Evolutionary conservation across 768 basidiomycete species (phyloP).

Genomic region (Tylopilus sp.): DNA sequence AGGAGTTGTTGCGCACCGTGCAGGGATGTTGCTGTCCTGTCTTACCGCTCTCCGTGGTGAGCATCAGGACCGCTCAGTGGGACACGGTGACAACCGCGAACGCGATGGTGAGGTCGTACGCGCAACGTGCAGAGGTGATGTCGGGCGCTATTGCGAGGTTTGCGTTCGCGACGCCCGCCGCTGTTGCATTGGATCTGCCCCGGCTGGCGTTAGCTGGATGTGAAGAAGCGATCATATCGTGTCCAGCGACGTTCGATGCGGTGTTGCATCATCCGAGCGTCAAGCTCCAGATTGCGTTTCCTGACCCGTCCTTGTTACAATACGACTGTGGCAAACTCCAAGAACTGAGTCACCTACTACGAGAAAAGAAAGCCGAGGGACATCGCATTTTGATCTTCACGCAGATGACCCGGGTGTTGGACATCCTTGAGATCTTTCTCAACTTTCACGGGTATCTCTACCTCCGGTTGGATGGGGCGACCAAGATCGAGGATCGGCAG

Average conservation of each 20-base stretch:
- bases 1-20: constrained; percentile 43
- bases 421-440: constrained; percentile 91
- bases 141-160: constrained; percentile 59
- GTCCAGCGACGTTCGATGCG: constrained; percentile 55
- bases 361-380: constrained; percentile 81
- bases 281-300: constrained; percentile 91
- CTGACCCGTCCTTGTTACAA: constrained; percentile 83
- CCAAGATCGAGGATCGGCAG: constrained; percentile 91
- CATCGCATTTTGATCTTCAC: constrained; percentile 95
- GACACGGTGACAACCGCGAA: constrained; percentile 43
- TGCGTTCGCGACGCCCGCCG: constrained; percentile 76
- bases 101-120: constrained; percentile 60
- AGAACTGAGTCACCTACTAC: constrained; percentile 70
- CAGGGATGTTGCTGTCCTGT: constrained; percentile 43
- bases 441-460: constrained; percentile 93
- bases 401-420: constrained; percentile 93
- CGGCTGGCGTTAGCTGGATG: constrained; percentile 53
- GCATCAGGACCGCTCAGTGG: constrained; percentile 38
- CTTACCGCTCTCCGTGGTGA: constrained; percentile 46
- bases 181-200: constrained; percentile 72
- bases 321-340: constrained; percentile 98
- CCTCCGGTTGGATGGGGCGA: constrained; percentile 90
- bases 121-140: constrained; percentile 53
- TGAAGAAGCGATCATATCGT: constrained; percentile 23
- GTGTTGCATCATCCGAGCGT: constrained; percentile 70